Evolutionary conservation across 2,329 filamentous ascomycete species (phyloP), one percentile per base, ranked within the genome.

Genomic region (Fusarium aywerte): DNA sequence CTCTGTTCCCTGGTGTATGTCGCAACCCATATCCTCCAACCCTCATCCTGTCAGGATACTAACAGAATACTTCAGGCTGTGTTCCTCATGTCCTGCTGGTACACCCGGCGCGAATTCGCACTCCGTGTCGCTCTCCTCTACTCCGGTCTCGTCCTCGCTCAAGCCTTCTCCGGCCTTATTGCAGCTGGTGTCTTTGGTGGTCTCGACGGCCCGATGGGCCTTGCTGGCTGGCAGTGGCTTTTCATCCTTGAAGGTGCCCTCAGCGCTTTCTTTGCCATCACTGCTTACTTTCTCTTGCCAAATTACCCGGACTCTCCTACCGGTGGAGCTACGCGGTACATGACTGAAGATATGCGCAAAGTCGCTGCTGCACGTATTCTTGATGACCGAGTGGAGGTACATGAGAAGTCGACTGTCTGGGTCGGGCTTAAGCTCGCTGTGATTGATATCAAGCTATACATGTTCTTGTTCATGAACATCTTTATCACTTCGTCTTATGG

Each of bases 211-310:
- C 77, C 78, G 0, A 68, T 68, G 65, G 89, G 87, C 1, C 76
- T 89, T 1, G 77, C 80, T 6, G 87, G 87, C 1, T 91, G 88
- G 88, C 78, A 85, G 7, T 89, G 86, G 88, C 80, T 90, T 0
- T 91, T 90, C 75, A 88, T 91, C 33, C 84, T 90, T 11, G 88
- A 91, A 72, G 89, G 88, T 15, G 79, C 80, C 4, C 80, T 61
- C 0, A 48, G 65, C 16, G 65, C n/a, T 5, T 60, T 69, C 35
- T 60, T 74, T 1, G 71, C 66, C 9, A 53, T 74, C 8, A 59
- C 58, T 4, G 69, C 69, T 12, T 69, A 62, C 40, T 74, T 74
- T 0, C 13, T 73, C 4, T 16, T 75, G 0, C 73, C 71, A 3
- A 69, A 72, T 39, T 70, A 68, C 10, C 67, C 67, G 0, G 53